Base-by-base conservation (phyloP, 345 rosid species). In the Eutrema japonicum region DNA sequence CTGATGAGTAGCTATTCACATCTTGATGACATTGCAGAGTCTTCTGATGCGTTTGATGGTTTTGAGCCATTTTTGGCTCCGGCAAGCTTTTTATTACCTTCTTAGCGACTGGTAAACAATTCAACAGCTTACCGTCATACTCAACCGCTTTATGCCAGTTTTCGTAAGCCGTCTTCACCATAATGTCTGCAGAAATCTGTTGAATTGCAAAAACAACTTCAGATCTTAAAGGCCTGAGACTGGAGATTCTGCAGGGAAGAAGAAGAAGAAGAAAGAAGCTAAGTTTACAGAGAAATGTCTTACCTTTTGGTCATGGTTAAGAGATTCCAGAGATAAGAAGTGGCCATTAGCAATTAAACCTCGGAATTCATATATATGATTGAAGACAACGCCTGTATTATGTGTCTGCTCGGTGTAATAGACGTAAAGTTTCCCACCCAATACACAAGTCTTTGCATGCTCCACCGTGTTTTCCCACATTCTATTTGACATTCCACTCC, bases 401-500 rank as follows among this genome's bases (percentile, higher is more conserved):
- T 65, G 79, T 29, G 78, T 77, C 62, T 75, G 79, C 67, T 89
- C 90, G 5, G 92, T 56, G 72, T 83, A 84, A 83, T 85, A 91
- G 40, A 89, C 83, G 38, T 85, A 91, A 58, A 91, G 87, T 81
- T 86, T 91, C 61, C 85, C 92, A 43, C 96, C 90, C 69, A 93
- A 66, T 7, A 84, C 86, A 49, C 98, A 91, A 0, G 97, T 91
- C 84, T 93, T 93, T 29, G 98, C 97, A 65, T 93, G 97, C 77
- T 89, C 96, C 55, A 90, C 87, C 8, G 97, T 87, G 48, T 86
- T 89, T 64, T 89, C 97, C 98, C 98, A 93, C 97, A 93, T 93
- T 71, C 84, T 87, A 72, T 90, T 93, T 16, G 97, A 90, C 96
- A 90, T 89, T 70, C 96, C 96, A 50, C 98, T 93, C 75, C 98